These are phyloP conservation scores for Microbotryomycetes sp. DNA, from an alignment of 1,284 basidiomycete genomes.

Conservation along the genomic window DNA sequence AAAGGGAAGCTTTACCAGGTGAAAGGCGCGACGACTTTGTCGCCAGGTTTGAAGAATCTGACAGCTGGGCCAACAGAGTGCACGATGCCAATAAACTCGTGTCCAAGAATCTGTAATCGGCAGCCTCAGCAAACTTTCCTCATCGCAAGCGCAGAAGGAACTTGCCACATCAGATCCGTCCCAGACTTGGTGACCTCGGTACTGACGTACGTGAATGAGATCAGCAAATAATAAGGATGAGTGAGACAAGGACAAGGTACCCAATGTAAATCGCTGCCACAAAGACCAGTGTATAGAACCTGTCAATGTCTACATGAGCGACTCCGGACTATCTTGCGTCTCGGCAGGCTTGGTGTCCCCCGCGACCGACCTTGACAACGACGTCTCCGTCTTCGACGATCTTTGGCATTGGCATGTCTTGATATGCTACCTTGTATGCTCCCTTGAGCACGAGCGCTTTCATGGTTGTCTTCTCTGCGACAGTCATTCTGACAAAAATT, in stretches of 20 bases:
- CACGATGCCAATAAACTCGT: not conserved
- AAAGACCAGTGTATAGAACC: not conserved
- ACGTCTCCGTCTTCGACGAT: not conserved
- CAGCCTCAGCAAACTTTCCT: too few relatives aligned
- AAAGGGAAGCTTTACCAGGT: not conserved
- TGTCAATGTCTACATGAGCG: not conserved
- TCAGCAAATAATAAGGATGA: too few relatives aligned
- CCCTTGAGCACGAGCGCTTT: not conserved
- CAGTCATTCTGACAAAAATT: too few relatives aligned
- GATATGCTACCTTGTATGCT: not conserved
- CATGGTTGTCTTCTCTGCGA: not conserved
- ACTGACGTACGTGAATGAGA: too few relatives aligned
- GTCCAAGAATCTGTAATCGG: not conserved
- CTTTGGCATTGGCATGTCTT: not conserved
- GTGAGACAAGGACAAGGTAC: too few relatives aligned
- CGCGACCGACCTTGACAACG: not conserved
- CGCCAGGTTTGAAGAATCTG: not conserved
- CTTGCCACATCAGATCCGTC: not conserved
- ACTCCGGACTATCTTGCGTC: too few relatives aligned
- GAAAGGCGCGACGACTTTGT: not conserved
- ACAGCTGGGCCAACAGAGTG: not conserved
- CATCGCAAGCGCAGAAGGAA: not conserved
- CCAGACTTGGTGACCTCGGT: not conserved
- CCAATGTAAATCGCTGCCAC: not conserved
- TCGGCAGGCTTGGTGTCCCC: too few relatives aligned